Evolutionary conservation across 345 rosid genomes (phyloP).

Genomic region (Eucalyptus pumila): DNA sequence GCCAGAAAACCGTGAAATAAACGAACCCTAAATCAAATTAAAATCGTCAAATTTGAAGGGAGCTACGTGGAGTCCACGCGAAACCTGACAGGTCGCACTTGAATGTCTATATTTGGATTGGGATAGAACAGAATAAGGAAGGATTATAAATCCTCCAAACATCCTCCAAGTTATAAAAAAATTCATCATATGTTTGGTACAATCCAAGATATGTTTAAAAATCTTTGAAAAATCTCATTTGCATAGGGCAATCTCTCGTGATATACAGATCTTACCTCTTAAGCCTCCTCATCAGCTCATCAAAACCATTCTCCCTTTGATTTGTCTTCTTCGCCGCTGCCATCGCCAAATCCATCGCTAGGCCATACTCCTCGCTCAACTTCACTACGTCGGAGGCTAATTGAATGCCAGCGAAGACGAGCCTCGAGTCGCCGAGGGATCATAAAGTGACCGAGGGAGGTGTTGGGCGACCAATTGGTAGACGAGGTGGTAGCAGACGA

Average conservation of each 20-base stretch:
- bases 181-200: background rate
- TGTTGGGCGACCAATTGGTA: background rate
- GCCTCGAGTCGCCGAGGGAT: background rate
- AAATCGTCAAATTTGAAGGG: background rate
- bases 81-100: accelerated
- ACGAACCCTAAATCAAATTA: accelerated
- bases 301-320: background rate
- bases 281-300: background rate
- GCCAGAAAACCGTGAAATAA: accelerated
- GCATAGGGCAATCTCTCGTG: background rate
- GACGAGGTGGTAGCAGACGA: background rate
- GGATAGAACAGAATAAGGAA: too few species aligned
- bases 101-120: too few species aligned
- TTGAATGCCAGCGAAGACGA: background rate
- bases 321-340: background rate
- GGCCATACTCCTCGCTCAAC: background rate
- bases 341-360: background rate
- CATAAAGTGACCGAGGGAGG: background rate
- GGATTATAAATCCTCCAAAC: too few species aligned
- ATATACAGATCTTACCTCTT: background rate
- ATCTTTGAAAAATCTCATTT: background rate
- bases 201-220: too few species aligned
- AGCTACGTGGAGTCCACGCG: accelerated
- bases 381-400: background rate
- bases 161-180: background rate